These are phyloP conservation scores for Blastobotrys capitulatus DNA, from an alignment of 1,139 yeast species.

Conservation along the genomic window DNA sequence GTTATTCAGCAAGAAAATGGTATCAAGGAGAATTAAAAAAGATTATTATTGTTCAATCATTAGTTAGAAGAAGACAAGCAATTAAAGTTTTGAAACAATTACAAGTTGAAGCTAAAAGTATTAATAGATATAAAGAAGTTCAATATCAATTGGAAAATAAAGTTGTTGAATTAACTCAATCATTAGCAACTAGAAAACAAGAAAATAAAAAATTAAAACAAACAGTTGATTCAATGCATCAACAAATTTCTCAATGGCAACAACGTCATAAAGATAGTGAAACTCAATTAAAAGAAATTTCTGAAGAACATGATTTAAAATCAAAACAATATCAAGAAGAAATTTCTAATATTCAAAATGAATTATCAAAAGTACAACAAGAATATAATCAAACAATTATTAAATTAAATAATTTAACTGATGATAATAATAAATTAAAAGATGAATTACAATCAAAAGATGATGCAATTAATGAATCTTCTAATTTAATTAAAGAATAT, in stretches of 20 bases:
- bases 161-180: conserved; percentile 89
- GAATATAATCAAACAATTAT: conserved; percentile 58
- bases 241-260: conserved; percentile 33
- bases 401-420: conserved; percentile 58
- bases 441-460: conserved; percentile 55
- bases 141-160: conserved; percentile 91
- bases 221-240: conserved; percentile 50
- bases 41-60: conserved; percentile 69
- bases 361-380: conserved; percentile 45
- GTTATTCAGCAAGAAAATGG: conserved; percentile 45
- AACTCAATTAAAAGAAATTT: conserved; percentile 26
- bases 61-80: conserved; percentile 74
- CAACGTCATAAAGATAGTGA: conserved; percentile 29
- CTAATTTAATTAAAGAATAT: conserved; percentile 27
- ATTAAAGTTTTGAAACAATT: conserved; percentile 54
- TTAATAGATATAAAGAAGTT: conserved; percentile 82
- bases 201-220: conserved; percentile 69
- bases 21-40: conserved; percentile 44
- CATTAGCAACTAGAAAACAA: conserved; percentile 66
- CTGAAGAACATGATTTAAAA: conserved; percentile 52
- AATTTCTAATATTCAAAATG: conserved; percentile 43
- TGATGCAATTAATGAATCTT: conserved; percentile 40
- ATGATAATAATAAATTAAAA: conserved; percentile 59
- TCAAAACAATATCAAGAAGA: conserved; percentile 49
- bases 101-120: conserved; percentile 84